Evolutionary conservation across 1,284 basidiomycete species (phyloP).

Genomic region (Sparassis latifolia): DNA sequence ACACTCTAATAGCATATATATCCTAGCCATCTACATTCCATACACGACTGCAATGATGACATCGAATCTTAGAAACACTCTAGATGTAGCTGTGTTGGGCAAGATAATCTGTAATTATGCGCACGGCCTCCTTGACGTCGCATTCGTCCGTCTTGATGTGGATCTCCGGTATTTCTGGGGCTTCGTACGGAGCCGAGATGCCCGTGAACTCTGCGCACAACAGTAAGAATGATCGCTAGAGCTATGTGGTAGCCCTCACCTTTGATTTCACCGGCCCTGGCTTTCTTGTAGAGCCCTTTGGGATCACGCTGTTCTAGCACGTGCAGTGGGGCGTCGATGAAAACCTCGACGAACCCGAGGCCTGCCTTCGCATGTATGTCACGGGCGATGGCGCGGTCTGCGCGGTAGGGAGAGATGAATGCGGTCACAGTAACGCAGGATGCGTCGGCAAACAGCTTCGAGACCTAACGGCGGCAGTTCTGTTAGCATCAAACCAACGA

Average conservation of each 20-base stretch:
- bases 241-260: slow-evolving; percentile 38
- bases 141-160: slow-evolving; percentile 87
- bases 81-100: slow-evolving; percentile 51
- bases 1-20: slow-evolving; percentile 3
- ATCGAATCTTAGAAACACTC: background rate
- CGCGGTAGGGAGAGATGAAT: slow-evolving; percentile 97
- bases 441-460: slow-evolving; percentile 90
- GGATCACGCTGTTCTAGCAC: slow-evolving; percentile 93
- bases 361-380: slow-evolving; percentile 71
- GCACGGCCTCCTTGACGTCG: slow-evolving; percentile 77
- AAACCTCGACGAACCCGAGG: slow-evolving; percentile 91
- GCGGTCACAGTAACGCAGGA: slow-evolving; percentile 86
- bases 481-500: background rate
- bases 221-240: background rate
- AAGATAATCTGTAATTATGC: slow-evolving; percentile 82
- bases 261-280: slow-evolving; percentile 93
- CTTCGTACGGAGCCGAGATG: slow-evolving; percentile 95
- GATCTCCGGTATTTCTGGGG: slow-evolving; percentile 81
- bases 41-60: background rate
- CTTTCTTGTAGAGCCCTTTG: slow-evolving; percentile 98
- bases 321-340: slow-evolving; percentile 85
- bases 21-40: background rate
- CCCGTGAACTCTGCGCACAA: slow-evolving; percentile 86
- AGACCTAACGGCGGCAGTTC: slow-evolving; percentile 51
- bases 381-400: slow-evolving; percentile 83